These are phyloP conservation scores for Aquilaria yunnanensis DNA, from an alignment of 345 rosid genomes.

Conservation along the genomic window DNA sequence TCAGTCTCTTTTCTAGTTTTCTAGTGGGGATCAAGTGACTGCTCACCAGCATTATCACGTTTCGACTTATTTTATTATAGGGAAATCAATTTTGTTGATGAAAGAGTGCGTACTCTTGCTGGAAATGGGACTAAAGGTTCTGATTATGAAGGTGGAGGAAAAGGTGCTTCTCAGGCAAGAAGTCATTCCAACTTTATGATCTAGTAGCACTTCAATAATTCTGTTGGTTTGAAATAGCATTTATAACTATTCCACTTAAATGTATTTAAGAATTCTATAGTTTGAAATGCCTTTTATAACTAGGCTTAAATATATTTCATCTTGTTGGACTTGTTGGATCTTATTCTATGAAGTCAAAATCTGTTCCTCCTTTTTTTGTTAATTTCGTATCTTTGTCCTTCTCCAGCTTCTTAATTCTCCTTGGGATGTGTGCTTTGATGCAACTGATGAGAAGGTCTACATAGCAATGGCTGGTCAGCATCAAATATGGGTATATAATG, in stretches of 20 bases:
- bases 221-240: not conserved
- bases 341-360: not conserved
- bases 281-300: not conserved
- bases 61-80: slow-evolving; percentile 27
- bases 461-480: slow-evolving; percentile 98
- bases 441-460: slow-evolving; percentile 63
- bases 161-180: slow-evolving; percentile 70
- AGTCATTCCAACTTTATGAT: slow-evolving; percentile 1
- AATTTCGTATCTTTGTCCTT: slow-evolving; percentile 1
- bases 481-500: slow-evolving; percentile 88
- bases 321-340: slow-evolving; percentile 1
- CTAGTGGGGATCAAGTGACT: no score
- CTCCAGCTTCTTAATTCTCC: slow-evolving; percentile 89
- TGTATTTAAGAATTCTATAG: not conserved
- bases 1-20: no score
- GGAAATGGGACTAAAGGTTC: slow-evolving; percentile 97
- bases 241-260: slow-evolving; percentile 2
- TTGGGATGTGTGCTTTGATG: slow-evolving; percentile 87
- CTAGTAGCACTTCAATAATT: not conserved
- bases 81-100: slow-evolving; percentile 86
- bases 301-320: slow-evolving; percentile 1
- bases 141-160: slow-evolving; percentile 77
- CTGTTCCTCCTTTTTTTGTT: slow-evolving; percentile 6
- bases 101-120: slow-evolving; percentile 72
- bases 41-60: not conserved